A percentile compares a stretch with the other conserved stretches of the same genome.
phyloP scores from a whole-genome alignment of 257 asterid genomes.

The Craterostigma plantagineum region DNA sequence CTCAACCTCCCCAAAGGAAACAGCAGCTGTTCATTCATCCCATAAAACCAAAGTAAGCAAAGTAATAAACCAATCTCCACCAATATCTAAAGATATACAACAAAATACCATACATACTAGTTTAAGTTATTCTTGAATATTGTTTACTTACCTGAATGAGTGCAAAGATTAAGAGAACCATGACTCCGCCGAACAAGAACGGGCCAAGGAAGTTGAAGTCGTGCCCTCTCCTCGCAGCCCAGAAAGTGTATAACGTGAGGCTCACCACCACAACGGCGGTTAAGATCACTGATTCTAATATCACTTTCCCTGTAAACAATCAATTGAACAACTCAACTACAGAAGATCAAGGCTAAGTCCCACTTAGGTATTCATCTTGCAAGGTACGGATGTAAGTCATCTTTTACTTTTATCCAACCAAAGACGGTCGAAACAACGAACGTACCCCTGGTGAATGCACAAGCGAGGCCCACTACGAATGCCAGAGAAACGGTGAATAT shows the following conservation, averaged over 20 bases:
- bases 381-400: too few species aligned
- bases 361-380: too few species aligned
- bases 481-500: conserved; percentile 34
- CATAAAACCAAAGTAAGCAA: background rate
- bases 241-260: conserved; percentile 16
- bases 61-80: background rate
- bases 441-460: conserved; percentile 34
- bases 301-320: conserved; percentile 12
- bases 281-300: conserved; percentile 14
- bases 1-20: conserved; percentile 15
- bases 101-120: too few species aligned
- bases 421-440: too few species aligned
- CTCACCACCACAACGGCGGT: conserved; percentile 12
- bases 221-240: conserved; percentile 17
- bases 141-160: conserved; percentile 19
- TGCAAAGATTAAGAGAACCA: conserved; percentile 10
- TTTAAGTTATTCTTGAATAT: too few species aligned
- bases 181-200: conserved; percentile 13
- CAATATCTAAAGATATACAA: background rate
- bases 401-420: too few species aligned
- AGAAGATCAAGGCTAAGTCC: background rate
- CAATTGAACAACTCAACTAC: background rate
- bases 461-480: conserved; percentile 36
- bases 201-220: conserved; percentile 17
- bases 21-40: conserved; percentile 13